phyloP scores from a whole-genome alignment of 2,329 filamentous ascomycete genomes.

The Colletotrichum viniferum region DNA sequence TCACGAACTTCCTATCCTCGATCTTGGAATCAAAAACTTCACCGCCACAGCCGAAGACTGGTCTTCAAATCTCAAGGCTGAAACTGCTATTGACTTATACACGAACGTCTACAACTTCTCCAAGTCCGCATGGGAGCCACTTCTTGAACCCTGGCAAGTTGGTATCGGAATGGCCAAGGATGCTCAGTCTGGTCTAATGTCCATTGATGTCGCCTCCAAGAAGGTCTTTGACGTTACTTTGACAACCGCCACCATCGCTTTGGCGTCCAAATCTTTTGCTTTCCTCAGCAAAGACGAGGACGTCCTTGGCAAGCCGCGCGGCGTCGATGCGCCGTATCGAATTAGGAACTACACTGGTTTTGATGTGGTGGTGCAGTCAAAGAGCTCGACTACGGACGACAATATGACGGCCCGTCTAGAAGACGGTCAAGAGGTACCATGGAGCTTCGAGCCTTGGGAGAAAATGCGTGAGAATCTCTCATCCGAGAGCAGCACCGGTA shows the following conservation, averaged over 20 bases:
- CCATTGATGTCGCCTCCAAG: conserved; percentile 85
- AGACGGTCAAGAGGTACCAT: conserved; percentile 90
- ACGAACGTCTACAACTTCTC: conserved; percentile 99
- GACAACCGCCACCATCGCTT: conserved; percentile 90
- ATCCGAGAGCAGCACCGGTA: conserved; percentile 78
- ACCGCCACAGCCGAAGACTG: conserved; percentile 86
- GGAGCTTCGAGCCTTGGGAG: conserved; percentile 96
- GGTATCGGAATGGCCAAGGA: conserved; percentile 87
- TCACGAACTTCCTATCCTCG: conserved; percentile 93
- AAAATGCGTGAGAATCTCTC: conserved; percentile 94
- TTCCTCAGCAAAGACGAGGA: conserved; percentile 90
- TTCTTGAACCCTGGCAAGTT: conserved; percentile 96
- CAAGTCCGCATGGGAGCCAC: conserved; percentile 96
- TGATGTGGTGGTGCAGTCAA: conserved; percentile 82
- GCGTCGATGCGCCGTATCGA: conserved; percentile 88
- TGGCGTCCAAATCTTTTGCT: conserved; percentile 90
- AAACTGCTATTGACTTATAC: conserved; percentile 91
- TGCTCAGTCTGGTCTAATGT: conserved; percentile 74
- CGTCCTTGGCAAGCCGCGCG: conserved; percentile 89
- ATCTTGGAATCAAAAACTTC: conserved; percentile 92
- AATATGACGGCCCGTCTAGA: conserved; percentile 76
- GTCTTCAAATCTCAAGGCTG: conserved; percentile 85
- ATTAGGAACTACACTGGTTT: conserved; percentile 97
- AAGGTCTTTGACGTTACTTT: conserved; percentile 91
- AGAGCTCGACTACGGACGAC: conserved; percentile 68